Base-by-base conservation (phyloP, 1,139 yeast species). In the Candida neerlandica region DNA sequence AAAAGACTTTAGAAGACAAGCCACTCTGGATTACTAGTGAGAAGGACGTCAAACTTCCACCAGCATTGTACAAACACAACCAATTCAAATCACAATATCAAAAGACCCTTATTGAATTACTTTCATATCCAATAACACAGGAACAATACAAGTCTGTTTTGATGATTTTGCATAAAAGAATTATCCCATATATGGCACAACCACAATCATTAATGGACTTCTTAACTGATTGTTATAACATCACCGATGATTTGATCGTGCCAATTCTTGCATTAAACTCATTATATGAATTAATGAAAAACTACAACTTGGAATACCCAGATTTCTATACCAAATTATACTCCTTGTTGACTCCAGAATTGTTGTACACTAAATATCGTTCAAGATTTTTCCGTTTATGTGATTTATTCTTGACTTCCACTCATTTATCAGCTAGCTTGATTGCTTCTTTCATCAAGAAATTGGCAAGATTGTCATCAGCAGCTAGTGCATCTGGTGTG, bases 161-260 rank as follows among this genome's bases (percentile, higher is more conserved):
- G 48, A 71, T 82, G 7, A 79, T 91, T 5, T 66, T 94, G 58
- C 97, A 94, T 67, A 90, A 89, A 64, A 74, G 96, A 54, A 78
- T 94, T 45, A 85, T 94, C 35, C 97, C 98, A 40, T 80, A 78
- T 61, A 80, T 91, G 79, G 77, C 82, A 41, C 85, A 85, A 55
- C 96, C 98, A 1, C 88, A 89, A 45, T 77, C 82, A 54, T 72
- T 94, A 47, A 90, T 94, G 97, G 99, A 94, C 68, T 94, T 92
- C 65, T 74, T 94, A 53, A 90, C 97, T 1, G 96, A 89, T 54
- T 85, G 96, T 4, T 92, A 91, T 65, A 77, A 81, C 53, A 65
- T 72, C 41, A 73, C 82, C 45, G 75, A 81, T 18, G 89, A 86
- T 56, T 86, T 84, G 4, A 78, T 86, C 12, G 75, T 89, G 9